Conservation (phyloP, 768 basidiomycete species). For the Trametes maxima region DNA sequence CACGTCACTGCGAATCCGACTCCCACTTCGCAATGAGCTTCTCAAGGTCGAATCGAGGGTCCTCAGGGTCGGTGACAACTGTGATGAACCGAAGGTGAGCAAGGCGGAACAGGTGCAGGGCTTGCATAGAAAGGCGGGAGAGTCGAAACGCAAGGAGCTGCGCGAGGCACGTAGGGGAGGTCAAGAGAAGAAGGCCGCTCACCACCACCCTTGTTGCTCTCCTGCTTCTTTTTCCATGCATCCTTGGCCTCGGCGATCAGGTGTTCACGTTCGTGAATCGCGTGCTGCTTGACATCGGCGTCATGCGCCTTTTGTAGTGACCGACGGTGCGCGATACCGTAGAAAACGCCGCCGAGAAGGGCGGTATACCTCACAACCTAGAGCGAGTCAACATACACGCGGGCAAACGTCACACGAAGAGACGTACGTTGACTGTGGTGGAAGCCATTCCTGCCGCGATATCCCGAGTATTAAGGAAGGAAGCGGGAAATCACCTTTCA, state of each 20-base stretch:
- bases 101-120: neutral
- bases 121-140: slow-evolving; percentile 20
- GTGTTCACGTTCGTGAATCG: slow-evolving; percentile 70
- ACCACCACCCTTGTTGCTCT: slow-evolving; percentile 55
- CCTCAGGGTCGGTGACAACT: slow-evolving; percentile 94
- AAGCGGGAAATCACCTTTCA: neutral
- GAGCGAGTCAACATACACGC: neutral
- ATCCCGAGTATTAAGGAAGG: slow-evolving; percentile 8
- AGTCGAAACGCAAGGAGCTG: neutral
- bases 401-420: neutral
- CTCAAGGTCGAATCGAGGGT: slow-evolving; percentile 96
- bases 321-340: slow-evolving; percentile 91
- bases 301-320: slow-evolving; percentile 85
- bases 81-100: slow-evolving; percentile 18
- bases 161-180: neutral
- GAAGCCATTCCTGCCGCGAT: slow-evolving; percentile 55
- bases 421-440: slow-evolving; percentile 73
- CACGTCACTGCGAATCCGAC: slow-evolving; percentile 48
- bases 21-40: slow-evolving; percentile 80
- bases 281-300: slow-evolving; percentile 72
- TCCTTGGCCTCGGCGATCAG: slow-evolving; percentile 86
- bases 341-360: slow-evolving; percentile 81
- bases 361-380: slow-evolving; percentile 93
- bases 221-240: slow-evolving; percentile 84
- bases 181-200: slow-evolving; percentile 35